Base-by-base conservation (phyloP, 768 basidiomycete species). In the Cubamyces sp. region DNA sequence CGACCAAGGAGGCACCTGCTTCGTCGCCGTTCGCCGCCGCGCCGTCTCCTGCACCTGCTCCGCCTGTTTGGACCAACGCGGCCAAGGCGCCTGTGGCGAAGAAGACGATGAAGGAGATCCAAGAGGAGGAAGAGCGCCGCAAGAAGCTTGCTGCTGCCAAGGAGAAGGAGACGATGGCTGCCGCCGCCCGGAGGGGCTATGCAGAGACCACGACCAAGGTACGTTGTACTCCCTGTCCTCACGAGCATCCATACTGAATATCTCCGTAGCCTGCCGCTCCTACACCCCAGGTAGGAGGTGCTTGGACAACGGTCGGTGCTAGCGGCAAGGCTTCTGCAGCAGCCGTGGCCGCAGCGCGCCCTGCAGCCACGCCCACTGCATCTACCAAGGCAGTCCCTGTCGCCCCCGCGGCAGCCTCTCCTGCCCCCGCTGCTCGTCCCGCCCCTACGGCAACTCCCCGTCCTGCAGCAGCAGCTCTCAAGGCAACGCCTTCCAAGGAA, bases 91-190 rank as follows among this genome's bases (percentile, higher is more conserved):
- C 77, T 11, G 72, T 79, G 3, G 72, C 82, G 7, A 96, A 94
- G 81, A 97, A 94, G 81, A 92, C 92, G 1, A 89, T 99, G 88
- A 98, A 96, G 79, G 95, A 99, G 78, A 99, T 99, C 42, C 93
- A 96, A 71, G 96, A 98, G 75, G 97, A 99, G 69, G 97, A 99
- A 71, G 94, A 96, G 75, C 84, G 79, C 65, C 83, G 90, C 64
- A 95, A 94, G 80, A 91, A 87, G 74, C 65, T 68, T 28, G 59
- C 55, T 21, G 80, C 80, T 0, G 75, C 78, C 7, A 88, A 87
- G 73, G 86, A 91, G 65, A 85, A 81, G 55, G 78, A 78, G 59
- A 70, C 79, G 56, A 82, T 82, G 9, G 76, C 84, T 14, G 78
- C 82, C 21, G 81, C 82, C 41, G 79, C 84, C 8, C 84, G 89